These are phyloP conservation scores for Penicillium simplicissimum DNA, from an alignment of 495 filamentous ascomycete genomes.

Conservation along the genomic window DNA sequence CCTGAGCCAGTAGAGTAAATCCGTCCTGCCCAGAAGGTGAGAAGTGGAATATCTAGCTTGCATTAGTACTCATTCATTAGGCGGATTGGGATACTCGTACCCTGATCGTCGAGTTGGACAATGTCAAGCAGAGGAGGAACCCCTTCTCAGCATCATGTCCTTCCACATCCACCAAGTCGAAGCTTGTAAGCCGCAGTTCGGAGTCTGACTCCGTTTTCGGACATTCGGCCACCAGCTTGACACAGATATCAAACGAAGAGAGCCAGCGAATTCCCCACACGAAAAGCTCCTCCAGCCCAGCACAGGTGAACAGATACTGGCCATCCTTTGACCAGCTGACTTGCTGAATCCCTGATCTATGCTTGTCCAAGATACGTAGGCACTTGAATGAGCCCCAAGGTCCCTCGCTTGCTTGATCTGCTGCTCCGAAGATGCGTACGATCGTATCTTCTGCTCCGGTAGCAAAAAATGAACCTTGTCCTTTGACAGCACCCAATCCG, in stretches of 20 bases:
- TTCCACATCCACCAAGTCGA: conserved; percentile 56
- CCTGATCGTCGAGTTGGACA: conserved; percentile 77
- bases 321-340: conserved; percentile 69
- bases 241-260: conserved; percentile 47
- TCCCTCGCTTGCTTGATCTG: conserved; percentile 14
- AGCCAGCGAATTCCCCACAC: conserved; percentile 70
- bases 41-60: conserved; percentile 59
- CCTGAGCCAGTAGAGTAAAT: conserved; percentile 58
- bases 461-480: conserved; percentile 50
- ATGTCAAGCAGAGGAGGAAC: conserved; percentile 62
- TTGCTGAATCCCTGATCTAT: conserved; percentile 81
- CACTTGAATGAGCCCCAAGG: conserved; percentile 49
- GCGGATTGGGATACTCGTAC: conserved; percentile 30
- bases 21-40: conserved; percentile 28
- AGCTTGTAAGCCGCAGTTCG: conserved; percentile 78
- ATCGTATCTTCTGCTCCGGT: conserved; percentile 90
- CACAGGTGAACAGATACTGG: conserved; percentile 76
- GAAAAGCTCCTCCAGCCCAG: conserved; percentile 84
- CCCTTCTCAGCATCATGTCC: conserved; percentile 17
- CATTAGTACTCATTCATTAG: background rate
- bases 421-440: conserved; percentile 59
- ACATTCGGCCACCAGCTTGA: conserved; percentile 46
- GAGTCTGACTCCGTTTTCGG: conserved; percentile 55
- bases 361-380: conserved; percentile 65
- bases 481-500: conserved; percentile 33